These are phyloP conservation scores for Mikania micrantha DNA, from an alignment of 129 eudicot genomes.

Conservation along the genomic window DNA sequence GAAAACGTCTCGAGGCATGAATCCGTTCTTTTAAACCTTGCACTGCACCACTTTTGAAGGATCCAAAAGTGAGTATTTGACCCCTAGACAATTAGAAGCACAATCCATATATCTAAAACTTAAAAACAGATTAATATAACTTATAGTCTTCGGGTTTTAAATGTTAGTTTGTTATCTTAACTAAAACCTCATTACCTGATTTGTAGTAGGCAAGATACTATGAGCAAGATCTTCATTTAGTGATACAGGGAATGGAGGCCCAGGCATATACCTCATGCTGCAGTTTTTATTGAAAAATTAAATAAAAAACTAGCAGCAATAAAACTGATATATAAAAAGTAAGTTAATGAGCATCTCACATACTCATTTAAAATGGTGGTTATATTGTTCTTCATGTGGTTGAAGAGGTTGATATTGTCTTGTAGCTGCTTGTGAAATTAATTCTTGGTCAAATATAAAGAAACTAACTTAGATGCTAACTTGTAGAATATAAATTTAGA, in stretches of 20 bases:
- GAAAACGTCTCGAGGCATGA: too few relatives aligned
- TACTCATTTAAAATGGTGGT: slow-evolving; percentile 57
- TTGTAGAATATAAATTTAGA: not conserved
- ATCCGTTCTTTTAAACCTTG: too few relatives aligned
- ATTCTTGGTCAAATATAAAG: not conserved
- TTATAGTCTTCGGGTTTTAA: not conserved
- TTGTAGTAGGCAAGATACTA: slow-evolving; percentile 41
- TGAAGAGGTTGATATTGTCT: slow-evolving; percentile 69
- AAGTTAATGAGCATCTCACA: slow-evolving; percentile 10
- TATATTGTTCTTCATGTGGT: slow-evolving; percentile 62
- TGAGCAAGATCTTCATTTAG: slow-evolving; percentile 60
- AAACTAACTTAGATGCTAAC: not conserved
- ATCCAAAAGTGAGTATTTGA: not conserved
- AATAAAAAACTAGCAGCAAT: not conserved
- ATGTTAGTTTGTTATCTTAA: not conserved
- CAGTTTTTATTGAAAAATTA: slow-evolving; percentile 3
- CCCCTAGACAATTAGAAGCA: not conserved
- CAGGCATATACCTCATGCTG: slow-evolving; percentile 82
- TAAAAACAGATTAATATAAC: not conserved
- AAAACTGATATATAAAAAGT: not conserved
- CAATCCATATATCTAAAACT: not conserved
- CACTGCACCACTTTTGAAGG: too few relatives aligned
- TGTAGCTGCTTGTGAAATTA: slow-evolving; percentile 53
- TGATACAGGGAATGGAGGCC: slow-evolving; percentile 67
- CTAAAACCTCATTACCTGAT: slow-evolving; percentile 40